These are phyloP conservation scores for Ustilago bromivora DNA, from an alignment of 1,284 basidiomycete species.

Conservation along the genomic window DNA sequence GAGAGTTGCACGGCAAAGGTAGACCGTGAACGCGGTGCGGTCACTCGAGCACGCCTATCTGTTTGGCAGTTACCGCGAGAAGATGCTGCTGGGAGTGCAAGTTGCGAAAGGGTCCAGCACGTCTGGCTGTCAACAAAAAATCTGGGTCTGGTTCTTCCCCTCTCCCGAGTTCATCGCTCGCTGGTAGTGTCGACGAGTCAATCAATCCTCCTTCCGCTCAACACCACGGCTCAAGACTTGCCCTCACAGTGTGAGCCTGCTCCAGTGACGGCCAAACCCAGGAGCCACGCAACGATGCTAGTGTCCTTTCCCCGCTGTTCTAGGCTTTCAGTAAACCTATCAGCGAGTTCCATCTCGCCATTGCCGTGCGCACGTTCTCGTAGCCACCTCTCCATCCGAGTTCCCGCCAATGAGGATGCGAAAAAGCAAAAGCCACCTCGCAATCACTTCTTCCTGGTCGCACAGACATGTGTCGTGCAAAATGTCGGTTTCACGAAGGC, in stretches of 20 bases:
- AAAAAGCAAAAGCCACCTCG: not conserved
- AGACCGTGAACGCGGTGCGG: not conserved
- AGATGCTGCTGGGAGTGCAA: not conserved
- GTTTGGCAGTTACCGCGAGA: not conserved
- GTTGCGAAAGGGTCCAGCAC: not conserved
- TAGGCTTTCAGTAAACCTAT: constrained; percentile 8
- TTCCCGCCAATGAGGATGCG: not conserved
- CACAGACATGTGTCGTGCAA: not conserved
- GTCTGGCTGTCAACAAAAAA: not conserved
- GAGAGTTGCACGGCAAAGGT: not conserved
- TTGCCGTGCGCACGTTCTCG: constrained; percentile 19
- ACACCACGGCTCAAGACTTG: too few species aligned
- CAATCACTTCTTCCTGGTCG: not conserved
- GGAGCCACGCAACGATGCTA: not conserved
- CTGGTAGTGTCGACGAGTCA: not conserved
- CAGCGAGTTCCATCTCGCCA: not conserved
- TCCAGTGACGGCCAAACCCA: not conserved
- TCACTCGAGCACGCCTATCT: not conserved
- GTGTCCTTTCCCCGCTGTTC: constrained; percentile 18
- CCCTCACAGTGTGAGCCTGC: not conserved
- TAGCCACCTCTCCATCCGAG: constrained; percentile 7
- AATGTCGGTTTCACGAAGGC: constrained; percentile 6
- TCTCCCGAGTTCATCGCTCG: not conserved
- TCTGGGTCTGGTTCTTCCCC: not conserved
- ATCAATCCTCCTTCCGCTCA: too few species aligned